Conservation (phyloP, 257 asterid species). For the Solanum virginianum region DNA sequence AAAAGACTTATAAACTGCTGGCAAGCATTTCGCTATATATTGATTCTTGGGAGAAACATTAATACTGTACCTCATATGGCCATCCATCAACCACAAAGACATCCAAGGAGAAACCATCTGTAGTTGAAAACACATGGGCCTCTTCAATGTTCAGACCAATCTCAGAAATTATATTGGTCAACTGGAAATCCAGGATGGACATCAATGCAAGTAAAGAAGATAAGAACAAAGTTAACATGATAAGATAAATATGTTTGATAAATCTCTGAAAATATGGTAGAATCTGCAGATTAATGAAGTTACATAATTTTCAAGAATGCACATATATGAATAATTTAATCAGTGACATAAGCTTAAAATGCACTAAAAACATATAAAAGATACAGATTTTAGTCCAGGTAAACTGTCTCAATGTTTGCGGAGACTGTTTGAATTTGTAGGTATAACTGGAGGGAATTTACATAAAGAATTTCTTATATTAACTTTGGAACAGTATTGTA, state of each 20-base stretch:
- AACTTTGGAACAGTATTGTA: neutral
- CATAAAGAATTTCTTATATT: neutral
- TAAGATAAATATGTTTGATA: neutral
- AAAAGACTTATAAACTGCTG: neutral
- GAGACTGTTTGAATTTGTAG: neutral
- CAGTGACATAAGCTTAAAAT: neutral
- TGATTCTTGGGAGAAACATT: neutral
- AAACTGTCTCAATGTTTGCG: neutral
- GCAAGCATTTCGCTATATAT: neutral
- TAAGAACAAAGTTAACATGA: neutral
- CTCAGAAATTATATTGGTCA: constrained; percentile 38
- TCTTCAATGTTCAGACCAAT: constrained; percentile 48
- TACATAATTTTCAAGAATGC: neutral
- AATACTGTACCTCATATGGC: constrained; percentile 31
- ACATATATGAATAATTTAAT: neutral
- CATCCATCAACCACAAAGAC: constrained; percentile 46
- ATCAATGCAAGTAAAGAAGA: neutral
- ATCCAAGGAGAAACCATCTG: constrained; percentile 45
- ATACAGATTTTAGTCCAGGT: neutral
- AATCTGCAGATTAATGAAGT: neutral
- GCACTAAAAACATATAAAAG: neutral
- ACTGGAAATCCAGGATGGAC: constrained; percentile 11
- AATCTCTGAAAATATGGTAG: neutral
- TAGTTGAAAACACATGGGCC: constrained; percentile 47
- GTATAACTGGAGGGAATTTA: neutral